These are phyloP conservation scores for Myrmaecium sp. DNA, from an alignment of 2,329 filamentous ascomycete genomes.

Conservation along the genomic window DNA sequence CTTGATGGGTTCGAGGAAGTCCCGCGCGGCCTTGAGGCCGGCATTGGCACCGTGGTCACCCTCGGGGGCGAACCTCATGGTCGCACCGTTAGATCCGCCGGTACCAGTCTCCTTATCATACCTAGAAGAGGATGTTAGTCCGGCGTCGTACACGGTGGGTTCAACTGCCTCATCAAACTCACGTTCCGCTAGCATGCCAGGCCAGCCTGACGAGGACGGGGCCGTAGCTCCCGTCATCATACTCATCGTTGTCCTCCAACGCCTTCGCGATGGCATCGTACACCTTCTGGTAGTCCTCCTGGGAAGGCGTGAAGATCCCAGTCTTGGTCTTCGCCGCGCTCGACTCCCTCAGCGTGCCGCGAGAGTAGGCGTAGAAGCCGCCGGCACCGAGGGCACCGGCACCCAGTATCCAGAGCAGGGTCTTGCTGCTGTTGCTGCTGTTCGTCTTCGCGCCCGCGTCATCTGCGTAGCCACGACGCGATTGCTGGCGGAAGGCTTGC, in stretches of 20 bases:
- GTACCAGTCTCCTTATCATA: slow-evolving; percentile 78
- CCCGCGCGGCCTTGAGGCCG: slow-evolving; percentile 67
- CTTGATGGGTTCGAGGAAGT: slow-evolving; percentile 89
- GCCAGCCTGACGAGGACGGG: slow-evolving; percentile 80
- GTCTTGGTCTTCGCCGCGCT: slow-evolving; percentile 18
- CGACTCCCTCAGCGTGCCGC: slow-evolving; percentile 27
- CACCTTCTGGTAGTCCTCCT: slow-evolving; percentile 86
- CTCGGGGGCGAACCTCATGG: slow-evolving; percentile 90
- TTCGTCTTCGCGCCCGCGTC: slow-evolving; percentile 10
- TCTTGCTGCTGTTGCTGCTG: slow-evolving; percentile 22
- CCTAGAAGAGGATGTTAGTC: slow-evolving; percentile 11
- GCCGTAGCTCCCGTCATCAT: slow-evolving; percentile 92
- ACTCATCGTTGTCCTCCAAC: slow-evolving; percentile 80
- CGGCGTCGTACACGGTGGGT: background rate
- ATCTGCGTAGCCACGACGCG: slow-evolving; percentile 58
- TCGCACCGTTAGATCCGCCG: slow-evolving; percentile 88
- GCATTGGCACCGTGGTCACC: slow-evolving; percentile 85
- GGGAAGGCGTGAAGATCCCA: slow-evolving; percentile 50
- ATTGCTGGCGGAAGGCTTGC: slow-evolving; percentile 55
- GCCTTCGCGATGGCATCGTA: slow-evolving; percentile 71
- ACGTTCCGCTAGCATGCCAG: slow-evolving; percentile 84
- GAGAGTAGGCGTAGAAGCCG: slow-evolving; percentile 48
- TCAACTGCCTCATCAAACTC: slow-evolving; percentile 8
- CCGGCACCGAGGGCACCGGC: slow-evolving; percentile 44
- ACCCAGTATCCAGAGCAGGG: slow-evolving; percentile 42